Evolutionary conservation across 768 basidiomycete genomes (phyloP).

Genomic region (Lyophyllum decastes): DNA sequence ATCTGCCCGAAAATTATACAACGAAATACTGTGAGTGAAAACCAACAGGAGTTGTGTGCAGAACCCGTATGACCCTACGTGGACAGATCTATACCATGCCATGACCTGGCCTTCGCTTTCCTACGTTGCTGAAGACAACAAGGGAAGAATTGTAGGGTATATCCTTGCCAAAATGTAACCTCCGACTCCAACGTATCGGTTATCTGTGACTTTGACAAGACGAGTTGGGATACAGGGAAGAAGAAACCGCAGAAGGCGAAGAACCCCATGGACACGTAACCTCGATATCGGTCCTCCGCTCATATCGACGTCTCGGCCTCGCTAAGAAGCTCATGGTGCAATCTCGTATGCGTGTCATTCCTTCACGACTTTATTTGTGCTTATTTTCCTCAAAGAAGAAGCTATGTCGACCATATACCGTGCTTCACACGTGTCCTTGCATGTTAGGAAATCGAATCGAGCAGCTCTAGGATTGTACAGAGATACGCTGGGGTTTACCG

Average conservation of each 20-base stretch:
- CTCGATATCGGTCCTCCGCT: constrained; percentile 90
- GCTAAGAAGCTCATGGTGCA: constrained; percentile 96
- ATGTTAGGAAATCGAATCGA: constrained; percentile 94
- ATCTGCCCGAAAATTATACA: constrained; percentile 92
- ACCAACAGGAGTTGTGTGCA: not conserved
- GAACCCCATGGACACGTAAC: constrained; percentile 93
- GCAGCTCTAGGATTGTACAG: constrained; percentile 88
- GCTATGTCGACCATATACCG: constrained; percentile 89
- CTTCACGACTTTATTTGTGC: not conserved
- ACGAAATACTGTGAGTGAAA: constrained; percentile 69
- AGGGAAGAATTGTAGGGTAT: constrained; percentile 92
- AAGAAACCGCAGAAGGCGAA: constrained; percentile 58
- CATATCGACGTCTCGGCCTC: constrained; percentile 87
- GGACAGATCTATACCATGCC: constrained; percentile 82
- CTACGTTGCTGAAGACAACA: constrained; percentile 90
- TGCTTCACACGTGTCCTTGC: constrained; percentile 86
- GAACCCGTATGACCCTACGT: constrained; percentile 20
- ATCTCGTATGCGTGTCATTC: constrained; percentile 65
- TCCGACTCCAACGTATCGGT: constrained; percentile 1
- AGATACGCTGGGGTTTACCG: constrained; percentile 89
- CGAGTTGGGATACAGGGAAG: constrained; percentile 53
- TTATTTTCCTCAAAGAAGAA: constrained; percentile 55
- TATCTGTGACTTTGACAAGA: constrained; percentile 11
- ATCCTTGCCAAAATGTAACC: constrained; percentile 91
- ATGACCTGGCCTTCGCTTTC: constrained; percentile 96